Evolutionary conservation across 495 filamentous ascomycete genomes (phyloP).

Genomic region (Sabuloglossum arenarium): DNA sequence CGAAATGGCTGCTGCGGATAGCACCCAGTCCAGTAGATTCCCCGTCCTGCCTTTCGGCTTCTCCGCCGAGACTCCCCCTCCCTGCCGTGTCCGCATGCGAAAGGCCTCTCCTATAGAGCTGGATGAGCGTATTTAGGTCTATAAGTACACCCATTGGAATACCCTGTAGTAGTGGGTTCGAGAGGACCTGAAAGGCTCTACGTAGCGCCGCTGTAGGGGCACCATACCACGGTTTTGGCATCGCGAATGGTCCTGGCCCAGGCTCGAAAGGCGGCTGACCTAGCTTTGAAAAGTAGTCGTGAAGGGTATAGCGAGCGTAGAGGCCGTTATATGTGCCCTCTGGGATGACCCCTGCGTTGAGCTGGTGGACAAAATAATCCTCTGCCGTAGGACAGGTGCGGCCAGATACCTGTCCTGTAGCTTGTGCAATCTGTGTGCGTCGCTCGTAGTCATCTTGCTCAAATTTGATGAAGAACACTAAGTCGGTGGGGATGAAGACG

Average conservation of each 20-base stretch:
- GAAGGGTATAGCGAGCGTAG: conserved; percentile 3
- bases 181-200: conserved; percentile 4
- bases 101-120: not conserved
- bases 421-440: not conserved
- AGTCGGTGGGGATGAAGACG: conserved; percentile 7
- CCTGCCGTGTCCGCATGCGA: not conserved
- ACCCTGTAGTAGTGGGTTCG: not conserved
- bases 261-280: conserved; percentile 2
- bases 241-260: conserved; percentile 3
- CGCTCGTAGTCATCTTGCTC: conserved; percentile 6
- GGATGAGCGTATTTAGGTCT: not conserved
- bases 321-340: conserved; percentile 3
- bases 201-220: conserved; percentile 6
- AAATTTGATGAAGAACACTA: conserved; percentile 8
- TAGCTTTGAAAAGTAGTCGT: conserved; percentile 7
- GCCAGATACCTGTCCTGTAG: not conserved
- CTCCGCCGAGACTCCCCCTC: not conserved
- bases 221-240: conserved; percentile 6
- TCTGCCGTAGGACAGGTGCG: conserved; percentile 5
- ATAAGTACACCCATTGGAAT: not conserved
- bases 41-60: not conserved
- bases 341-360: not conserved
- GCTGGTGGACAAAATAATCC: conserved; percentile 5
- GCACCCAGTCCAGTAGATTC: not conserved
- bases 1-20: not conserved